phyloP scores from a whole-genome alignment of 371 early-diverging fungal genomes.

The Umbelopsis sp. region DNA sequence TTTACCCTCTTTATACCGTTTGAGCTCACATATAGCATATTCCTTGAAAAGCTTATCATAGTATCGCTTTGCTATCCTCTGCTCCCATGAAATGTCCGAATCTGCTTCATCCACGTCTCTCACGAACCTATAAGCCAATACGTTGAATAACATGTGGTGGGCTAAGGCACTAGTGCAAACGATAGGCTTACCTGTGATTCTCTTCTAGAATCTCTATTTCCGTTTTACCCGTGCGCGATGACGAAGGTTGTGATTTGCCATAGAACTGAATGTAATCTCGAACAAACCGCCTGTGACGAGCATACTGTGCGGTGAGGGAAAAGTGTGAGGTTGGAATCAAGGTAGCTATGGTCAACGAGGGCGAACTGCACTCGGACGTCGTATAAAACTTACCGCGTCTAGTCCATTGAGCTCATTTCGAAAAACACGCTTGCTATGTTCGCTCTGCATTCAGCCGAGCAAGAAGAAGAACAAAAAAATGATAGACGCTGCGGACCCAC shows the following conservation, averaged over 20 bases:
- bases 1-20: conserved; percentile 73
- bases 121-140: conserved; percentile 44
- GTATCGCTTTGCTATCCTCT: conserved; percentile 82
- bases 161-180: background rate
- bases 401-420: conserved; percentile 39
- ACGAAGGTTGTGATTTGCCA: conserved; percentile 17
- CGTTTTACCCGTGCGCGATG: conserved; percentile 30
- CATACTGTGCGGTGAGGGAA: conserved; percentile 30
- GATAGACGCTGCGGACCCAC: background rate
- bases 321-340: background rate
- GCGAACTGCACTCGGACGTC: too few species aligned
- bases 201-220: conserved; percentile 64
- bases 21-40: conserved; percentile 80
- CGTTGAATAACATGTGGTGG: background rate
- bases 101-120: conserved; percentile 49
- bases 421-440: conserved; percentile 30
- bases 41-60: conserved; percentile 87
- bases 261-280: conserved; percentile 52
- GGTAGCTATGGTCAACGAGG: background rate
- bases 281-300: conserved; percentile 61
- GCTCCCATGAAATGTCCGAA: conserved; percentile 66
- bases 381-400: conserved; percentile 37
- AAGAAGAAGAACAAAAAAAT: background rate
- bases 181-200: conserved; percentile 34
- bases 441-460: background rate